phyloP scores from a whole-genome alignment of 2,329 filamentous ascomycete species.

The Pseudogymnoascus sp. region DNA sequence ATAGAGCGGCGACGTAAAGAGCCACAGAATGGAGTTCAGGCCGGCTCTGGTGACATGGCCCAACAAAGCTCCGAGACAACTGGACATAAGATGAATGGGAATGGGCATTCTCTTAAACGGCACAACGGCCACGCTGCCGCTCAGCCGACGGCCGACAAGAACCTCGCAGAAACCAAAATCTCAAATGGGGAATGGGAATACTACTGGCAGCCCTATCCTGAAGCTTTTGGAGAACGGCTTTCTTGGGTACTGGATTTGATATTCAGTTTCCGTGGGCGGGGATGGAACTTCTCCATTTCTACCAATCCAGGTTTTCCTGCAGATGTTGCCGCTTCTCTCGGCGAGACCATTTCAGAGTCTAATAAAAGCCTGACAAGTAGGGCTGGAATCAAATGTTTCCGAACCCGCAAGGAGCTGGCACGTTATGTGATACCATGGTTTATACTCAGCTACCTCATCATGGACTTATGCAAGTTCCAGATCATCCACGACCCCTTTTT shows the following conservation, averaged over 20 bases:
- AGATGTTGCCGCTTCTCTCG: constrained; percentile 32
- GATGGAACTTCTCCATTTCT: constrained; percentile 49
- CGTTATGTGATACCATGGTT: constrained; percentile 37
- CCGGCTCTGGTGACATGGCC: constrained; percentile 13
- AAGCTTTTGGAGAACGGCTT: constrained; percentile 41
- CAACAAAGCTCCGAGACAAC: constrained; percentile 5
- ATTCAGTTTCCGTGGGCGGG: constrained; percentile 45
- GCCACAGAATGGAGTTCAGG: neutral
- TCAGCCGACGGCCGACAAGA: neutral
- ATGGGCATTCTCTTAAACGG: neutral
- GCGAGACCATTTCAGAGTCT: constrained; percentile 30
- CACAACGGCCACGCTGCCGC: neutral
- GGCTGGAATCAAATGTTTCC: constrained; percentile 39
- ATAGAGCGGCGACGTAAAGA: constrained; percentile 26
- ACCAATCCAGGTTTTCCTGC: constrained; percentile 41
- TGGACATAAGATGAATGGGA: constrained; percentile 16
- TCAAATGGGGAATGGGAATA: constrained; percentile 37
- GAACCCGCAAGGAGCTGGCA: constrained; percentile 39
- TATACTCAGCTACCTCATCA: constrained; percentile 50
- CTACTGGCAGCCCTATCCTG: constrained; percentile 52
- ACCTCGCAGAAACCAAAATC: neutral
- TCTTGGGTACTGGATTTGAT: constrained; percentile 49
- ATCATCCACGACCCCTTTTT: constrained; percentile 77
- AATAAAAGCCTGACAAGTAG: constrained; percentile 28
- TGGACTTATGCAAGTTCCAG: constrained; percentile 61